Evolutionary conservation across 305 asterid genomes (phyloP), one percentile per base, ranked within the genome.

Genomic region (Fraxinus greggii): DNA sequence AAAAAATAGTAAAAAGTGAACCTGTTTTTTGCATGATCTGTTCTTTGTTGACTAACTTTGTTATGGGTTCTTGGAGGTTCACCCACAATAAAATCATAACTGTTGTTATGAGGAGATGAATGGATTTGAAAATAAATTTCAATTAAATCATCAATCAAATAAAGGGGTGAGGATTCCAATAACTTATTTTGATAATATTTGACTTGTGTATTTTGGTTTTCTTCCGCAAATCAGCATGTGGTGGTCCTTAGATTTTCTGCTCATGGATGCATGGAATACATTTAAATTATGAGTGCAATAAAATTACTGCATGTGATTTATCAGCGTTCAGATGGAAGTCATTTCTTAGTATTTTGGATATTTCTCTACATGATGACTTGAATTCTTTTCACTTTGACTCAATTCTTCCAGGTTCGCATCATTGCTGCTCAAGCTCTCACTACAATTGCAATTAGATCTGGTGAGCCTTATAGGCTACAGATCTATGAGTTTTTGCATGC

Each of bases 401-500:
- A 81, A 32, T 82, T 35, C 32, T 82, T 82, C 75, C 95, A 96
- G 99, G 92, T 92, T 80, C 97, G 99, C 65, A 96, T 96, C 23
- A 87, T 93, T 76, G 98, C 98, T 80, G 95, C 94, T 84, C 99
- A 96, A 89, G 99, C 99, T 84, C 97, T 96, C 75, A 92, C 99
- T 38, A 96, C 98, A 61, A 92, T 94, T 87, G 99, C 99, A 83
- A 93, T 96, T 77, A 92, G 99, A 92, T 96, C 99, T 61, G 99
- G 99, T 61, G 99, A 96, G 90, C 99, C 98, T 79, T 96, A 96
- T 84, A 92, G 99, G 97, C 91, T 96, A 79, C 99, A 96, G 90
- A 96, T 96, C 87, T 96, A 94, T 82, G 99, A 96, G 79, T 94
- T 96, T 79, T 86, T 96, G 89, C 98, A 93, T 86, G 86, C 97